Percentiles rank a stretch among this genome's conserved stretches.
Conservation (phyloP, 2,329 filamentous ascomycete genomes). For the Tolypocladium amazonense region DNA sequence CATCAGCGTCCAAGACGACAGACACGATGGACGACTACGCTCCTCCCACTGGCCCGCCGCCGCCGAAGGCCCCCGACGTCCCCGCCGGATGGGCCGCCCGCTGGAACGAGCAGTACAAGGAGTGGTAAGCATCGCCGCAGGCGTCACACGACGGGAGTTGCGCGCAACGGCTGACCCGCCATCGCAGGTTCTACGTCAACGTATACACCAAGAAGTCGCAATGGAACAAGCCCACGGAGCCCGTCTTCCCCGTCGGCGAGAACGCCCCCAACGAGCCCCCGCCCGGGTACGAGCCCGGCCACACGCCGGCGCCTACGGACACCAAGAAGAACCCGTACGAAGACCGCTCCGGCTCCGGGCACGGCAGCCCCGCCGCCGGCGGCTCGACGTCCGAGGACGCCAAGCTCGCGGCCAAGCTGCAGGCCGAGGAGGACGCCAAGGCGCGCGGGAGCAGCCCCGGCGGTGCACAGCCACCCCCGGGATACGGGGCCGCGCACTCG, state of each 20-base stretch:
- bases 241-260: constrained; percentile 43
- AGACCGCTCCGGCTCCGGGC: constrained; percentile 18
- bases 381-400: constrained; percentile 50
- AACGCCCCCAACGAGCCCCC: constrained; percentile 48
- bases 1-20: not conserved
- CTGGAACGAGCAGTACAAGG: constrained; percentile 80
- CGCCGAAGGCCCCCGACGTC: constrained; percentile 52
- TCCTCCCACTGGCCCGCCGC: constrained; percentile 43
- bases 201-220: constrained; percentile 78
- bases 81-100: constrained; percentile 66
- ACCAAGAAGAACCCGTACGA: constrained; percentile 66
- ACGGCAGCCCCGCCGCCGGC: constrained; percentile 15
- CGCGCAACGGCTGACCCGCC: constrained; percentile 5
- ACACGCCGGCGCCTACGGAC: constrained; percentile 29
- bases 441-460: constrained; percentile 22
- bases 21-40: constrained; percentile 41
- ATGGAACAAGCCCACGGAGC: constrained; percentile 74
- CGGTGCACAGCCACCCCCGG: constrained; percentile 20
- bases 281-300: constrained; percentile 50
- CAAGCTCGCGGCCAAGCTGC: constrained; percentile 62
- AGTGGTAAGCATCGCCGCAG: constrained; percentile 45
- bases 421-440: constrained; percentile 71
- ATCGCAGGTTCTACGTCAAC: constrained; percentile 77
- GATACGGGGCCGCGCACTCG: constrained; percentile 16
- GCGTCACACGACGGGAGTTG: not conserved